phyloP scores from a whole-genome alignment of 1,139 yeast species.

The Nakaseomyces uthaithaninus region DNA sequence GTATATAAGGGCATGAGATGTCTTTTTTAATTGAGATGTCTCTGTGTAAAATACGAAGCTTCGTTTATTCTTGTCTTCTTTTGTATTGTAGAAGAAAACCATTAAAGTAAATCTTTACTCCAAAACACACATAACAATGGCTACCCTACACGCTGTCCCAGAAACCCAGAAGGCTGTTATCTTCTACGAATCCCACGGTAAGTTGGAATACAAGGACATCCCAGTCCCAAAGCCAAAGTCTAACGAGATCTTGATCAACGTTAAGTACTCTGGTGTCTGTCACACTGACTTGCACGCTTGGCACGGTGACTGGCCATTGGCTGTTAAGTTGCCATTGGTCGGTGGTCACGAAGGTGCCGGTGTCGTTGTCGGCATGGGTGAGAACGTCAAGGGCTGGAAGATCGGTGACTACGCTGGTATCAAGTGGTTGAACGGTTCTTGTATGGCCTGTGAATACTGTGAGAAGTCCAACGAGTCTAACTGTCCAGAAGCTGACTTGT shows the following conservation, averaged over 20 bases:
- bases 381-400: conserved; percentile 50
- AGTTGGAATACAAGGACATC: conserved; percentile 45
- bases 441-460: conserved; percentile 55
- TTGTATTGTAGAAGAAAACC: background rate
- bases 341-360: conserved; percentile 72
- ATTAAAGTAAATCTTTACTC: background rate
- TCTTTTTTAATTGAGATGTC: no score
- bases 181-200: conserved; percentile 42
- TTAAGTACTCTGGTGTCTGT: conserved; percentile 59
- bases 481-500: conserved; percentile 52
- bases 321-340: conserved; percentile 50
- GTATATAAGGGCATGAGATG: no score
- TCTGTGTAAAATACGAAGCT: no score
- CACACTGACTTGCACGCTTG: conserved; percentile 63
- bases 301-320: conserved; percentile 62
- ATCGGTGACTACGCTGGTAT: conserved; percentile 58
- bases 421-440: conserved; percentile 60
- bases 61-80: background rate
- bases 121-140: conserved; percentile 7
- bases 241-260: conserved; percentile 49
- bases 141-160: conserved; percentile 30
- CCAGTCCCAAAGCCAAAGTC: conserved; percentile 53
- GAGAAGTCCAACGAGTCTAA: conserved; percentile 47
- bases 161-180: conserved; percentile 42
- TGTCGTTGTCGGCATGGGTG: conserved; percentile 52